phyloP scores from a whole-genome alignment of 345 rosid species.

The Murraya paniculata region DNA sequence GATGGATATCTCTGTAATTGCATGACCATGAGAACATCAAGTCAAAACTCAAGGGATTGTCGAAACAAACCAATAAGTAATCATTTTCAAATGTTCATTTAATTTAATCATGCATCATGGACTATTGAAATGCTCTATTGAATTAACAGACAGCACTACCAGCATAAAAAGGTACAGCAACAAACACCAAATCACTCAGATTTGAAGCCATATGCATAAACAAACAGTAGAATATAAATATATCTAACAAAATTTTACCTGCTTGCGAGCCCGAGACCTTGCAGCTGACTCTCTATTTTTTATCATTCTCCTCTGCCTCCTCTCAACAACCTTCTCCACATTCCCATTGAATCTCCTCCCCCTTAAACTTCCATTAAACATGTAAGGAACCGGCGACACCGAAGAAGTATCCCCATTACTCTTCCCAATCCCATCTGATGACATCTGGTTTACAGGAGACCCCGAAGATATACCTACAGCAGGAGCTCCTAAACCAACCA shows the following conservation, averaged over 20 bases:
- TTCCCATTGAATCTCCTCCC: conserved; percentile 64
- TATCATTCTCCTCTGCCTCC: conserved; percentile 98
- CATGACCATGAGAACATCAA: background rate
- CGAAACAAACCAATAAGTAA: background rate
- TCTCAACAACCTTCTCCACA: conserved; percentile 92
- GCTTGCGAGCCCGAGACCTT: conserved; percentile 97
- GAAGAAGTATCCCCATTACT: conserved; percentile 81
- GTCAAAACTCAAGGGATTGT: background rate
- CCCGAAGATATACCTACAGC: conserved; percentile 37
- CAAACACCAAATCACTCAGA: background rate
- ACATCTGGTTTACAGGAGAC: conserved; percentile 70
- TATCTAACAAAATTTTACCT: conserved; percentile 47
- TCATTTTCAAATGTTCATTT: background rate
- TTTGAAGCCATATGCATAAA: conserved; percentile 1
- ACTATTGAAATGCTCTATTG: background rate
- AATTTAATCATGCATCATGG: background rate
- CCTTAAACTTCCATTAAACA: conserved; percentile 67
- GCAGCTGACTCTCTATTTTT: conserved; percentile 99
- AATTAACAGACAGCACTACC: background rate
- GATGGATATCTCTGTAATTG: background rate
- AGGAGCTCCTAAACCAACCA: conserved; percentile 57
- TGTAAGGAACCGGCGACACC: conserved; percentile 70
- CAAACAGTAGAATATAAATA: conserved; percentile 6
- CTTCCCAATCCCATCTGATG: conserved; percentile 77
- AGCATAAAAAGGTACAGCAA: background rate